These are phyloP conservation scores for Cladophialophora immunda DNA, from an alignment of 2,329 filamentous ascomycete genomes.

Conservation along the genomic window DNA sequence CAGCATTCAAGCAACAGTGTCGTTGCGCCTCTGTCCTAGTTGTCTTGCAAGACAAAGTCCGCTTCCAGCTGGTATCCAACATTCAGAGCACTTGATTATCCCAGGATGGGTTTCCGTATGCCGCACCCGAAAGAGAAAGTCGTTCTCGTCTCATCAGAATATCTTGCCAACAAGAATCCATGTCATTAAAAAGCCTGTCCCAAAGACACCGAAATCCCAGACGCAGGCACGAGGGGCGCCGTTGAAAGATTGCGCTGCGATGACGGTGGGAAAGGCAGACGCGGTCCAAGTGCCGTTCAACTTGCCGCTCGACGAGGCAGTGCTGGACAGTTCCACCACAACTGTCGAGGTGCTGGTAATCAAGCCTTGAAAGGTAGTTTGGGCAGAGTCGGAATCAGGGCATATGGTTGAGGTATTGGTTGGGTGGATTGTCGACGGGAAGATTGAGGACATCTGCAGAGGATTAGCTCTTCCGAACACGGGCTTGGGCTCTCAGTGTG, in stretches of 20 bases:
- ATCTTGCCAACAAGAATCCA: constrained; percentile 1
- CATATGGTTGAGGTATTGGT: not conserved
- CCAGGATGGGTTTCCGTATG: not conserved
- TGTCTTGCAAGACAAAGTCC: not conserved
- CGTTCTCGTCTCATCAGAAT: not conserved
- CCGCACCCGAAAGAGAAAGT: not conserved
- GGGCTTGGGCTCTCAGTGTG: not conserved
- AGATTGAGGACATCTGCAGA: not conserved
- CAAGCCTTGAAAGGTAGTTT: not conserved
- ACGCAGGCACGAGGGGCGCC: not conserved
- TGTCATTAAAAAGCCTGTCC: not conserved
- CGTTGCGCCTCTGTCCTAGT: not conserved
- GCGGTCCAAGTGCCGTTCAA: not conserved
- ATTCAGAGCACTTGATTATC: not conserved
- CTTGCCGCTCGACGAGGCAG: not conserved
- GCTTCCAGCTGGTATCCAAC: not conserved
- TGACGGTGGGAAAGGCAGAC: not conserved
- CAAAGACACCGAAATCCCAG: not conserved
- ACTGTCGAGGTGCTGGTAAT: constrained; percentile 11
- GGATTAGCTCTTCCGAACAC: not conserved
- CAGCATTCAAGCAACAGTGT: not conserved
- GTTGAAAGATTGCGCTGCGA: not conserved
- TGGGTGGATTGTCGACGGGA: not conserved
- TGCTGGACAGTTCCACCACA: constrained; percentile 9
- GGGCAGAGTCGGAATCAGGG: not conserved